These are phyloP conservation scores for Garcia nutans DNA, from an alignment of 345 rosid genomes.

Conservation along the genomic window DNA sequence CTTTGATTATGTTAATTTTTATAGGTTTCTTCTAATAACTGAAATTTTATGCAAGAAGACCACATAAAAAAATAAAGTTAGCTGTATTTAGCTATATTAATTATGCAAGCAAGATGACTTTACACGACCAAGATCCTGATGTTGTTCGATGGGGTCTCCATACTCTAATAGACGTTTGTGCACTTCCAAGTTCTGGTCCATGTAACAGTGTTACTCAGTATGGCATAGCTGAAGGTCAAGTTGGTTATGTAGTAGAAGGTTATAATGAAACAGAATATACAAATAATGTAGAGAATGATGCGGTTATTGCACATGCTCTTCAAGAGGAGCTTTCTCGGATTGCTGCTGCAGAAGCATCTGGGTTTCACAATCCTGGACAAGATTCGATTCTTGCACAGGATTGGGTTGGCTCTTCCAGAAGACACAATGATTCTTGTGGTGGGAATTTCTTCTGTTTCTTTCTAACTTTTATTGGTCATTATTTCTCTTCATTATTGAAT, in stretches of 20 bases:
- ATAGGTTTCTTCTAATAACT: background rate
- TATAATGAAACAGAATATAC: conserved; percentile 49
- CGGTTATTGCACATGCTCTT: conserved; percentile 54
- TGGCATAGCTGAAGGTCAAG: conserved; percentile 33
- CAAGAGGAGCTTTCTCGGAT: conserved; percentile 68
- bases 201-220: conserved; percentile 29
- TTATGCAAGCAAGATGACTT: conserved; percentile 35
- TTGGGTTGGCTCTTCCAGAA: conserved; percentile 46
- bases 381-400: conserved; percentile 62
- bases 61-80: background rate
- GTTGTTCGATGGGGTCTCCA: conserved; percentile 60
- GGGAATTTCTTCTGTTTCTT: conserved; percentile 20
- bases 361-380: conserved; percentile 32
- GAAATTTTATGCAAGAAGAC: background rate
- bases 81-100: background rate
- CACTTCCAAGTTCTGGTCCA: conserved; percentile 42
- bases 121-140: conserved; percentile 58
- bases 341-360: conserved; percentile 42
- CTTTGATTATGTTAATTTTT: background rate
- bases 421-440: conserved; percentile 41
- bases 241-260: conserved; percentile 50
- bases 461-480: conserved; percentile 2
- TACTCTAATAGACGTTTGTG: conserved; percentile 54
- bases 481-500: conserved; percentile 6
- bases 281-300: conserved; percentile 49